Evolutionary conservation across 768 basidiomycete species (phyloP), one percentile per base, ranked within the genome.

Genomic region (Postia placenta): DNA sequence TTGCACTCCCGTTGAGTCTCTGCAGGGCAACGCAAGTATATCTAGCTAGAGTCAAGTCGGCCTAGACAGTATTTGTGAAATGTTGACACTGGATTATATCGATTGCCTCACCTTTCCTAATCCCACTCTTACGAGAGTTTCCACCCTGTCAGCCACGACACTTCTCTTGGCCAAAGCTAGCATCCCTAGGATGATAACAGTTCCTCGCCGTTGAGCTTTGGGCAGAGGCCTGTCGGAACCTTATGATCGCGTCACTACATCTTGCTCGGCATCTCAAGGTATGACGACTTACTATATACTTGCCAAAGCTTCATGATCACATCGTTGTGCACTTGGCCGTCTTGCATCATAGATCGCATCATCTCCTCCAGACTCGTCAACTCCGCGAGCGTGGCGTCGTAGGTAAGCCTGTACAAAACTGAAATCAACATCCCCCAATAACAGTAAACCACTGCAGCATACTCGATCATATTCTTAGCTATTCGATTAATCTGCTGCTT

Each of bases 401-500:
- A 94, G 0, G 96, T 98, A 36, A 87, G 74, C 64, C 95, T 98
- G 51, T 6, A 9, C 6, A 7, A 12, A 19, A 22, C 17, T 28
- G 40, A 7, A 45, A 42, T 28, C 5, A 28, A 1, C 12, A 17
- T 3, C 35, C 42, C 38, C 27, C 39, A 25, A 50, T 23, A 48
- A 4, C 11, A 33, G 24, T 44, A 27, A 3, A 33, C 19, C 28
- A 36, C 15, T 11, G 17, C 20, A 22, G 30, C 83, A 26, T 48
- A 96, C 96, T 96, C 90, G 41, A 99, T 90, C 80, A 99, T 88
- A 62, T 98, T 96, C 72, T 92, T 94, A 5, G 95, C 81, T 37
- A 99, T 96, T 12, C 93, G 74, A 57, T 84, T 94, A 50, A 96
- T 79, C 64, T 96, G 90, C 41, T 83, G 83, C 66, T 93, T 92